Conservation (phyloP, 495 filamentous ascomycete species). For the Lophium mytilinum region DNA sequence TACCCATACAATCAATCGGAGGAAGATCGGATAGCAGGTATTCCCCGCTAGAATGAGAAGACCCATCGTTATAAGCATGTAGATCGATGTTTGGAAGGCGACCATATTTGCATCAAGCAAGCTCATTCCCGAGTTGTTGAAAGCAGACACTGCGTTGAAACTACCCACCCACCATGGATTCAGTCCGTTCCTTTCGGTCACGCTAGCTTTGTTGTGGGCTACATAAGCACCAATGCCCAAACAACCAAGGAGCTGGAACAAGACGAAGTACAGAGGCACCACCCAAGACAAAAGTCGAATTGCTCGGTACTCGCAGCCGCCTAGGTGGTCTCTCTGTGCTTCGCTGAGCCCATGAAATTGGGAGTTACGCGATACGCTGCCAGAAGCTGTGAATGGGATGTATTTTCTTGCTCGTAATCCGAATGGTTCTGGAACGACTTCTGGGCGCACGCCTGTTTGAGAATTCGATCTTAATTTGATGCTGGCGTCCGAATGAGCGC, state of each 20-base stretch:
- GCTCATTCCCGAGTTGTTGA: constrained; percentile 84
- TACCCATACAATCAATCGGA: constrained; percentile 68
- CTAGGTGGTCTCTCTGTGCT: constrained; percentile 62
- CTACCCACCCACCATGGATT: constrained; percentile 64
- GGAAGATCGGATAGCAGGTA: constrained; percentile 69
- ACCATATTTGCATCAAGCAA: constrained; percentile 75
- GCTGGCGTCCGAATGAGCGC: constrained; percentile 39
- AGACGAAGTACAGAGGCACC: constrained; percentile 65
- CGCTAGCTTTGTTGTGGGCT: constrained; percentile 47
- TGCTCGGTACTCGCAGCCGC: constrained; percentile 74
- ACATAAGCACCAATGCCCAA: constrained; percentile 69
- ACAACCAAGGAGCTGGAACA: constrained; percentile 63
- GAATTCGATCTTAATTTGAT: constrained; percentile 1
- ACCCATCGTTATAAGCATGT: constrained; percentile 68
- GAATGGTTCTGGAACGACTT: not conserved
- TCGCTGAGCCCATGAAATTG: constrained; percentile 62
- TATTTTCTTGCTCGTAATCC: constrained; percentile 4
- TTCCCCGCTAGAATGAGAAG: constrained; percentile 79
- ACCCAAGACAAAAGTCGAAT: constrained; percentile 61
- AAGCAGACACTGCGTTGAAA: constrained; percentile 67
- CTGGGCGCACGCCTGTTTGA: not conserved
- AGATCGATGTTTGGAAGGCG: constrained; percentile 56
- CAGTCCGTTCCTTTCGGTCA: constrained; percentile 58
- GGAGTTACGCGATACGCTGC: constrained; percentile 57
- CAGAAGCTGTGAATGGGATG: constrained; percentile 35